Conservation (phyloP, 768 basidiomycete species). For the Sutorius australiensis region DNA sequence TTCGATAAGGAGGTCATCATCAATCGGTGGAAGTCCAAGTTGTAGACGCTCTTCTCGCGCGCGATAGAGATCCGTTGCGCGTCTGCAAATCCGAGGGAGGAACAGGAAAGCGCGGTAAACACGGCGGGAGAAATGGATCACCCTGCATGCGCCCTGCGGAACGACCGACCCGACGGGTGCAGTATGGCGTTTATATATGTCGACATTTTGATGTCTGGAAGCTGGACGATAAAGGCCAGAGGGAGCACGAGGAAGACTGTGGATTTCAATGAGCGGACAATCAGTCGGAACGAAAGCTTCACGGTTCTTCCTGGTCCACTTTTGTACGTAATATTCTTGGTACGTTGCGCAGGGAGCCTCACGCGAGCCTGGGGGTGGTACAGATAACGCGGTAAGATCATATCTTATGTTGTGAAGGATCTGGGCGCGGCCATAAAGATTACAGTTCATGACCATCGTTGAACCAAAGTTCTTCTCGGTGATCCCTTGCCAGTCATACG, state of each 20-base stretch:
- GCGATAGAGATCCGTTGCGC: constrained; percentile 63
- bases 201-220: constrained; percentile 22
- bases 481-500: constrained; percentile 52
- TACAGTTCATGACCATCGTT: constrained; percentile 53
- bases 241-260: constrained; percentile 40
- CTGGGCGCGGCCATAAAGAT: constrained; percentile 53
- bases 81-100: constrained; percentile 65
- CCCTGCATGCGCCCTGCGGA: constrained; percentile 47
- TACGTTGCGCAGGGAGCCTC: constrained; percentile 51
- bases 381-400: constrained; percentile 65
- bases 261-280: constrained; percentile 62
- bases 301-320: constrained; percentile 50
- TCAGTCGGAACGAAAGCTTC: constrained; percentile 44
- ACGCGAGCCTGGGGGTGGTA: constrained; percentile 47
- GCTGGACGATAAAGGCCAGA: constrained; percentile 38
- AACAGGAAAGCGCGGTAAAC: constrained; percentile 51
- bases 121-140: constrained; percentile 49
- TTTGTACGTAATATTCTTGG: constrained; percentile 52
- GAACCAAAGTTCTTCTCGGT: constrained; percentile 45
- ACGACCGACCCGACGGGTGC: constrained; percentile 33
- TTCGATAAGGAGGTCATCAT: constrained; percentile 57
- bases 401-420: constrained; percentile 54
- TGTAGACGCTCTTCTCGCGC: constrained; percentile 46
- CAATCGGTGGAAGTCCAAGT: constrained; percentile 60
- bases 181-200: constrained; percentile 24